These are phyloP conservation scores for Grifola frondosa DNA, from an alignment of 1,284 basidiomycete species.

Conservation along the genomic window DNA sequence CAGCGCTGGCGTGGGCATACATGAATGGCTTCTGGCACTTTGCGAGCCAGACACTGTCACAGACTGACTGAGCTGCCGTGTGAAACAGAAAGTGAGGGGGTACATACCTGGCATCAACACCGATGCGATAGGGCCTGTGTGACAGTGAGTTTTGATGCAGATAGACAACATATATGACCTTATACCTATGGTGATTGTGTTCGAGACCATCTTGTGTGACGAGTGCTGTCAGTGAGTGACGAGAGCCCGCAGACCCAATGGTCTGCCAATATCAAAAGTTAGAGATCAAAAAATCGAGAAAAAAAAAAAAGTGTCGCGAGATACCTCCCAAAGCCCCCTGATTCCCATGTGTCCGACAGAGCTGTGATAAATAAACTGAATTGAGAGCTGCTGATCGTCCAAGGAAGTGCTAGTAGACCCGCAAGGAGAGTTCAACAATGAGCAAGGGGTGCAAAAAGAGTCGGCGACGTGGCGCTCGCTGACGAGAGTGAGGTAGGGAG, in stretches of 20 bases:
- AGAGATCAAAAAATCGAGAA: not conserved
- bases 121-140: not conserved
- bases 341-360: not conserved
- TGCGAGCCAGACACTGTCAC: not conserved
- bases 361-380: not conserved
- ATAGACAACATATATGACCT: too few species aligned
- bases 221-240: not conserved
- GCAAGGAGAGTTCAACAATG: too few species aligned
- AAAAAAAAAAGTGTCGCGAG: not conserved
- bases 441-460: not conserved
- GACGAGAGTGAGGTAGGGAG: too few species aligned
- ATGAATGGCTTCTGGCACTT: slow-evolving; percentile 1
- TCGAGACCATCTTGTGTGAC: not conserved
- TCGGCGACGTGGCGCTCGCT: too few species aligned
- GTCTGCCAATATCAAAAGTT: not conserved
- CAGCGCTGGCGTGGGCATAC: slow-evolving; percentile 9
- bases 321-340: not conserved
- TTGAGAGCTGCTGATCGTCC: too few species aligned
- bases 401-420: too few species aligned
- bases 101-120: slow-evolving; percentile 1
- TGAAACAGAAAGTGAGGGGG: too few species aligned
- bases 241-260: too few species aligned
- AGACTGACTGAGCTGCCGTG: not conserved
- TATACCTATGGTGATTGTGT: not conserved
- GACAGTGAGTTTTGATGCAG: too few species aligned